Base-by-base conservation (phyloP, 78 protist species). In the Chrysochromulina tobinii region DNA sequence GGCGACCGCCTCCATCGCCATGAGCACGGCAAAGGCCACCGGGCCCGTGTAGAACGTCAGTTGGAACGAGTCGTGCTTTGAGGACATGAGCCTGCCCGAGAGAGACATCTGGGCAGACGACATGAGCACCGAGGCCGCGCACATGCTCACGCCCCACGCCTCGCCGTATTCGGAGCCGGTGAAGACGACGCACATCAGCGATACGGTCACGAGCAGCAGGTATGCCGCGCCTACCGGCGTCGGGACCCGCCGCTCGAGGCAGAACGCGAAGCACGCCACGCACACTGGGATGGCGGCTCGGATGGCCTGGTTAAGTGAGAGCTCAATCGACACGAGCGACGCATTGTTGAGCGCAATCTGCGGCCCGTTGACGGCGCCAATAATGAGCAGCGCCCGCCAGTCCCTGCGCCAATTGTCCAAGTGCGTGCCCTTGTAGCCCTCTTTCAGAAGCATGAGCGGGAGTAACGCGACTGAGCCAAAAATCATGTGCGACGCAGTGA, bases 281-380 rank as follows among this genome's bases (percentile, higher is more conserved):
- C 25, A 7, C 73, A 69, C 79, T 2, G 79, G 79, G 79, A 7
- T 11, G 53, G 12, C 6, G 53, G 79, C 38, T 5, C 79, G 79
- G 18, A 69, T 27, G 18, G 27, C 51, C 79, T 69, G 79, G 53
- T 69, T 69, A 11, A 69, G n/a, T 51, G 79, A 69, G 79, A 69
- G 79, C 79, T 69, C 79, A 20, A 69, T 69, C 11, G n/a, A 69
- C 53, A 69, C 51, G 12, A 69, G 79, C 21, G n/a, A 20, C 17
- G 79, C 79, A 51, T 69, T 69, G 79, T 69, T 69, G 51, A 27
- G 53, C 53, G 79, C 79, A 12, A 69, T 69, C 79, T 69, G 79
- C 38, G 27, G 38, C 53, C 20, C 79, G 79, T 69, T 69, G 23
- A 25, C 3, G 21, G 9, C 18, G 18, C 79, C 79, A 4, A 69